Evolutionary conservation across 2,329 filamentous ascomycete species (phyloP), one percentile per base, ranked within the genome.

Genomic region (Cercospora sp.): DNA sequence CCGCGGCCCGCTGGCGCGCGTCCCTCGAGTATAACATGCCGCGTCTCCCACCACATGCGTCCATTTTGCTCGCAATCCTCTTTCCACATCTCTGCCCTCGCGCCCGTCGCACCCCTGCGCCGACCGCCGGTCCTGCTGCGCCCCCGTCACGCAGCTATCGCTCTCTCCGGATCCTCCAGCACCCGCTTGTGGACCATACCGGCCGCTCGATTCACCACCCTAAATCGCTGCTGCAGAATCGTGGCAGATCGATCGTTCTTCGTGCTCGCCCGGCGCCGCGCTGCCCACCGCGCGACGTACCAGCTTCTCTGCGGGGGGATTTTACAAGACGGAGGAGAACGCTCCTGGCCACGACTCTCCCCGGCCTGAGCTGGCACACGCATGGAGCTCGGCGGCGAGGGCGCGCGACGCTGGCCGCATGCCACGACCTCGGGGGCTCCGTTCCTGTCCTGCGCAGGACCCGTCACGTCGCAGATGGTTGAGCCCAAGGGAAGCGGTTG

Each of bases 61-160:
- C 53, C 10, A 57, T 57, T 57, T 57, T 57, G 53, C 53, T 57
- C 53, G 53, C 53, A 57, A 57, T 57, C 53, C 53, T 57, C 53
- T 57, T 57, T 57, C 53, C 24, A 57, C 53, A 57, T 9, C 12
- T 57, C 53, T 28, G 24, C 18, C 10, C 51, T 55, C 51, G 51
- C 51, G 51, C 51, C 26, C 51, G 51, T 30, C 51, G 51, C 18
- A 32, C 53, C 53, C 53, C 53, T 57, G 53, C 53, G 30, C 24
- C 53, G 30, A 57, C 53, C 30, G 53, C 12, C 53, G 13, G 24
- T 18, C 24, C 53, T 57, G 53, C 24, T 57, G 24, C 24, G 53
- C 53, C 53, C 53, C 53, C n/a, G n/a, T n/a, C n/a, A n/a, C n/a
- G n/a, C n/a, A n/a, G n/a, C n/a, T n/a, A n/a, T n/a, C n/a, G n/a